Conservation (phyloP, 2,329 filamentous ascomycete species). For the Atkinsonella texensis region DNA sequence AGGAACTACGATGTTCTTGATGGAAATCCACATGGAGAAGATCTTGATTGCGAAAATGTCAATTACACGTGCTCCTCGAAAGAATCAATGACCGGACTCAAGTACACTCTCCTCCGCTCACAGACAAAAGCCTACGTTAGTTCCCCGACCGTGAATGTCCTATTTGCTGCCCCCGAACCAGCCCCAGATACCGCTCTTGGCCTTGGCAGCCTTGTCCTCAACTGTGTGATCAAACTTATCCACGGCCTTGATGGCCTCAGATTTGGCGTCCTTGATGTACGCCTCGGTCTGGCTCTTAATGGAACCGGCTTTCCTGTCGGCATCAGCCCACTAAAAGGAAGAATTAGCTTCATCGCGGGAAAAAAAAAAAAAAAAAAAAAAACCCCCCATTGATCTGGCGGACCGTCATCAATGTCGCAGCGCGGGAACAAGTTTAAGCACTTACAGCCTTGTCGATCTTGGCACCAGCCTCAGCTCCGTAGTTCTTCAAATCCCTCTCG, state of each 20-base stretch:
- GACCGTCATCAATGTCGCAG: no score
- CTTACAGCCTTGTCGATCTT: slow-evolving; percentile 60
- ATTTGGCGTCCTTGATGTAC: slow-evolving; percentile 50
- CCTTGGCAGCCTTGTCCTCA: slow-evolving; percentile 64
- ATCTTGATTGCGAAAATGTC: not conserved
- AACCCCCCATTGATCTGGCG: not conserved
- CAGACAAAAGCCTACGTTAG: not conserved
- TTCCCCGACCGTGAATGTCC: slow-evolving; percentile 8
- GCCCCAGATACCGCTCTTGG: slow-evolving; percentile 70
- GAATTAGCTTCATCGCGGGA: not conserved
- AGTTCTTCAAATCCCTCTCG: slow-evolving; percentile 48
- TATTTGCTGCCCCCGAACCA: slow-evolving; percentile 68
- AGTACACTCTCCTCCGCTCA: not conserved
- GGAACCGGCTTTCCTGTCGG: slow-evolving; percentile 48
- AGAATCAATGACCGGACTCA: not conserved
- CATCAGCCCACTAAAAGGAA: slow-evolving; percentile 32
- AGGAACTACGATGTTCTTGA: no score
- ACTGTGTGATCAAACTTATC: slow-evolving; percentile 77
- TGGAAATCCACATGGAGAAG: no score
- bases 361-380: not conserved
- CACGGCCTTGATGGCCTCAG: slow-evolving; percentile 57
- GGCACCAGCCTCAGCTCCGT: slow-evolving; percentile 38
- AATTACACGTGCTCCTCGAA: not conserved
- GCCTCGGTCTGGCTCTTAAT: slow-evolving; percentile 49
- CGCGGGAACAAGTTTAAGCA: slow-evolving; percentile 8